phyloP scores from a whole-genome alignment of 2,329 filamentous ascomycete species.

The Talaromyces sp. region DNA sequence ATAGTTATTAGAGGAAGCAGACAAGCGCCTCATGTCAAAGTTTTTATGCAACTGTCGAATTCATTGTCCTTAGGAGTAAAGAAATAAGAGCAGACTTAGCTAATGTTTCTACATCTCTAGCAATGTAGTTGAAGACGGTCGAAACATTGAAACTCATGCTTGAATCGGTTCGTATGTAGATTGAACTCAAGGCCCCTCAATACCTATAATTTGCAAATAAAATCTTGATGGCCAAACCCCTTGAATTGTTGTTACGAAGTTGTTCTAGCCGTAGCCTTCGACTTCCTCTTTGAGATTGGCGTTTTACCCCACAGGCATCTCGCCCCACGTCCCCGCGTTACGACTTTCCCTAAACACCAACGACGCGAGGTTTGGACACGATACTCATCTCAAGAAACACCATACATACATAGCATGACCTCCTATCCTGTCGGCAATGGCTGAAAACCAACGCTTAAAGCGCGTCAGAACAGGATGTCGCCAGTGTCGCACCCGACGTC shows the following conservation, averaged over 20 bases:
- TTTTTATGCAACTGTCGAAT: not conserved
- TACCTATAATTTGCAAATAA: no score
- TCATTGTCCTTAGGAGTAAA: not conserved
- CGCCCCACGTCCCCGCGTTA: not conserved
- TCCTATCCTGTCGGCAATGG: not conserved
- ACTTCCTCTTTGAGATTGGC: not conserved
- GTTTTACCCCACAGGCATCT: no score
- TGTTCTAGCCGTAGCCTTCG: no score
- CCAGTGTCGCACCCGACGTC: conserved; percentile 44
- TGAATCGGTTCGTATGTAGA: no score
- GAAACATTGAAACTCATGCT: no score
- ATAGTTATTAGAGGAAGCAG: no score
- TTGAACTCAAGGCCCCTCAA: no score
- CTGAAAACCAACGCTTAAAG: conserved; percentile 9
- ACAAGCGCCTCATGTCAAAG: not conserved
- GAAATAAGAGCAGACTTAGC: not conserved
- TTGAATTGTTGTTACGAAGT: no score
- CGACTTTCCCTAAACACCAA: not conserved
- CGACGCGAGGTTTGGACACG: not conserved
- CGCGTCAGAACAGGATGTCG: conserved; percentile 42
- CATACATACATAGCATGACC: not conserved
- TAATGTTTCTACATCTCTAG: not conserved
- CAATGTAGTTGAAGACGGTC: no score
- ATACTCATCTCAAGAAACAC: not conserved
- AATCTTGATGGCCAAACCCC: no score